These are phyloP conservation scores for Astrocystis sublimbata DNA, from an alignment of 495 filamentous ascomycete genomes.

Conservation along the genomic window DNA sequence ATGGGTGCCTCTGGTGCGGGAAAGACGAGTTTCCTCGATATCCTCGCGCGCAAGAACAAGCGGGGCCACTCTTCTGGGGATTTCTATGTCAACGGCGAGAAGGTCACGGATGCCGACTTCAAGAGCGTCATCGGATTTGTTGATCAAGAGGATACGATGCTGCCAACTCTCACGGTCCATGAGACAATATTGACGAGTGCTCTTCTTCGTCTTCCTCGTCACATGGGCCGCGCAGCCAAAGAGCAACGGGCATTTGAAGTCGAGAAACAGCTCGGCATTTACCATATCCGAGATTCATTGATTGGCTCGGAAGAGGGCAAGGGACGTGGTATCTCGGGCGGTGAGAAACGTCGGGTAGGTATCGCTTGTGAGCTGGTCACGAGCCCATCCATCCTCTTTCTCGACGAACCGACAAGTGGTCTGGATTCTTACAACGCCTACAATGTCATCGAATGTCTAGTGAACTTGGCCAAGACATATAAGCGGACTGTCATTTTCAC, in stretches of 20 bases:
- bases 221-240: slow-evolving; percentile 85
- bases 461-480: slow-evolving; percentile 92
- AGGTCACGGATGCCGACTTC: slow-evolving; percentile 80
- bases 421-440: slow-evolving; percentile 95
- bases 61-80: slow-evolving; percentile 75
- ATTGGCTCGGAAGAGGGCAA: slow-evolving; percentile 98
- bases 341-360: slow-evolving; percentile 92
- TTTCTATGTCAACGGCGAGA: slow-evolving; percentile 94
- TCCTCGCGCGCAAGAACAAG: slow-evolving; percentile 97
- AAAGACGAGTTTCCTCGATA: slow-evolving; percentile 97
- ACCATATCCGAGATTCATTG: slow-evolving; percentile 85
- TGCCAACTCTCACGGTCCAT: slow-evolving; percentile 94
- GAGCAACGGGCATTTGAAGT: slow-evolving; percentile 89
- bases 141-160: slow-evolving; percentile 97
- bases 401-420: slow-evolving; percentile 96
- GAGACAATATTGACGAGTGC: slow-evolving; percentile 97
- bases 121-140: slow-evolving; percentile 93
- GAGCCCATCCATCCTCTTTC: slow-evolving; percentile 93
- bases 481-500: slow-evolving; percentile 97
- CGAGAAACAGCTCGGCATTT: slow-evolving; percentile 91
- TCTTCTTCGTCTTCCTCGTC: slow-evolving; percentile 80
- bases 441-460: slow-evolving; percentile 94
- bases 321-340: slow-evolving; percentile 92
- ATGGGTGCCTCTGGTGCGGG: slow-evolving; percentile 98
- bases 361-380: slow-evolving; percentile 98